These are phyloP conservation scores for Fusarium temperatum DNA, from an alignment of 2,329 filamentous ascomycete genomes.

Conservation along the genomic window DNA sequence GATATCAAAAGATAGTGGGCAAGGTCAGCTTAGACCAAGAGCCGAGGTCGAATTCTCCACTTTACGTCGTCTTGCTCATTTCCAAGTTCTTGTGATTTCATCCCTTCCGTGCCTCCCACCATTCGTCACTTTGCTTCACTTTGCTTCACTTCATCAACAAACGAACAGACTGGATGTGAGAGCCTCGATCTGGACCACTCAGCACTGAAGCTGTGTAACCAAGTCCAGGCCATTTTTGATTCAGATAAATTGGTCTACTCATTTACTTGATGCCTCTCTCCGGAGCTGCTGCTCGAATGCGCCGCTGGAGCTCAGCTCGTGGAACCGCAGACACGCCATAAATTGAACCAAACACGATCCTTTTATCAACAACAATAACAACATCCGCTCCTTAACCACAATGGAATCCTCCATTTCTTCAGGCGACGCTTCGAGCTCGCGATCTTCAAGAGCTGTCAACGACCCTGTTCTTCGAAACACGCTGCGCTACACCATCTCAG, in stretches of 20 bases:
- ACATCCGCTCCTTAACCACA: constrained; percentile 5
- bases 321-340: constrained; percentile 28
- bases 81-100: constrained; percentile 36
- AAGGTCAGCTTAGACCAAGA: constrained; percentile 7
- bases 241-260: not conserved
- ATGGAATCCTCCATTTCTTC: constrained; percentile 37
- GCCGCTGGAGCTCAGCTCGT: constrained; percentile 39
- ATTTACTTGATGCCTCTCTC: constrained; percentile 37
- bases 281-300: constrained; percentile 35
- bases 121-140: not conserved
- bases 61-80: constrained; percentile 33
- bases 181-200: constrained; percentile 13
- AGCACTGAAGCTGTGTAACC: constrained; percentile 11
- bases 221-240: not conserved
- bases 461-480: constrained; percentile 86
- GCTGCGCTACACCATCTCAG: constrained; percentile 84
- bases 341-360: constrained; percentile 7
- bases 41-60: constrained; percentile 33
- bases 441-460: constrained; percentile 29
- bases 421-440: constrained; percentile 35
- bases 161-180: constrained; percentile 19
- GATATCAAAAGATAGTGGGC: constrained; percentile 6
- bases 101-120: constrained; percentile 15
- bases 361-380: constrained; percentile 4
- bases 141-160: not conserved